Evolutionary conservation across 108 stramenopile species (phyloP).

Genomic region (Skeletonema tropicum): DNA sequence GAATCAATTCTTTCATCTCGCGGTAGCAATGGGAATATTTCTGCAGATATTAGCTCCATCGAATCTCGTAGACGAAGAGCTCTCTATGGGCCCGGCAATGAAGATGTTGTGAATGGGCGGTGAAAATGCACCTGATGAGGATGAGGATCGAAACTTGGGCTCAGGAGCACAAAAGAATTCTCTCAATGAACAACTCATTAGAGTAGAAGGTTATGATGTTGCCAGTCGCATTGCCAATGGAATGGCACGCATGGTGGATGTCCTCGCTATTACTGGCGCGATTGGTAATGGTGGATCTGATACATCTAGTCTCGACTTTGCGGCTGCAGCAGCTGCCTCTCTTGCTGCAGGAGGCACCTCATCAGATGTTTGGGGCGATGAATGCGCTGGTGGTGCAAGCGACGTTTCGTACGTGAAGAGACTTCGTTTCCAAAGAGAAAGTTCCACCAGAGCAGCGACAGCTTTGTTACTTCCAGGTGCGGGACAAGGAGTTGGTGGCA

Average conservation of each 20-base stretch:
- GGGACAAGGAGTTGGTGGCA: constrained; percentile 36
- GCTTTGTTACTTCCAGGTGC: constrained; percentile 24
- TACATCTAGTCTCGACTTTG: constrained; percentile 44
- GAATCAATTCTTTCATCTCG: constrained; percentile 66
- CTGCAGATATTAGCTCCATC: constrained; percentile 59
- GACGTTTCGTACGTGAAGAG: constrained; percentile 75
- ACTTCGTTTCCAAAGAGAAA: constrained; percentile 62
- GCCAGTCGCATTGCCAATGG: constrained; percentile 82
- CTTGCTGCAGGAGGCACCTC: constrained; percentile 37
- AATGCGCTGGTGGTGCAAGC: constrained; percentile 75
- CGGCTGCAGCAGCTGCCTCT: constrained; percentile 39
- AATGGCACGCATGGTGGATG: constrained; percentile 74
- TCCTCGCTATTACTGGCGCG: constrained; percentile 75
- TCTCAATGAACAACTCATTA: constrained; percentile 78
- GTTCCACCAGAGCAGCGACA: constrained; percentile 24
- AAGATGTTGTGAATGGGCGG: constrained; percentile 81
- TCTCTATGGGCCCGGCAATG: constrained; percentile 74
- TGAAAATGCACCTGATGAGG: constrained; percentile 48
- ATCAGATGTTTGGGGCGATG: constrained; percentile 53
- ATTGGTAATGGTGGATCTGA: constrained; percentile 68
- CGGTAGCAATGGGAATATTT: constrained; percentile 34
- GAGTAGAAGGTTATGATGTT: constrained; percentile 80
- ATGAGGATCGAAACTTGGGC: constrained; percentile 48
- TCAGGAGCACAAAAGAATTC: constrained; percentile 71
- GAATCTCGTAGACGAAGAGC: constrained; percentile 78